Evolutionary conservation across 148 eudicot genomes (phyloP), one percentile per base, ranked within the genome.

Genomic region (Silene latifolia): DNA sequence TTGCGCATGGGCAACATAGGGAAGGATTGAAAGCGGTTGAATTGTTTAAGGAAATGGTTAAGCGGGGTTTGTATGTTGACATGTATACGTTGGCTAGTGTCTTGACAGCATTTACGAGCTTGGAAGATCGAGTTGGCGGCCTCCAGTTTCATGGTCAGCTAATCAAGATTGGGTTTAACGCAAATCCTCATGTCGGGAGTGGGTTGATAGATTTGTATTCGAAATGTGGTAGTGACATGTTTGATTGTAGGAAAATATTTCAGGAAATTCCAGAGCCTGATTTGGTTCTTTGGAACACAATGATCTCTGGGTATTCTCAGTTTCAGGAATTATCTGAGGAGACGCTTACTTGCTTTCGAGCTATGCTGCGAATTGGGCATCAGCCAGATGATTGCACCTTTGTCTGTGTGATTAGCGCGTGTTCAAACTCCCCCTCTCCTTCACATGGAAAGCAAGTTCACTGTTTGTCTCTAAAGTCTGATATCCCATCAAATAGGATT

Each of bases 41-140:
- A 21, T 80, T 91, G 85, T 91, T 85, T 77, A 83, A 71, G 61
- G 90, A 82, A 81, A 89, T 91, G 97, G 80, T 86, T 15, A 74
- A 53, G 32, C 62, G 67, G 73, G 89, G 80, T 19, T 61, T 89
- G 27, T 73, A 74, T 60, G 77, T 91, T 11, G 93, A 89, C 72
- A 88, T 91, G 87, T 89, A 86, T 78, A 91, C 93, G 24, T 74
- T 89, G 68, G 97, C 97, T 42, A 91, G 97, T 76, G 91, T 89
- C 29, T 86, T 91, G 85, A 89, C 88, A 62, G 97, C 91, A 3
- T 91, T 86, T 80, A 91, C 93, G 10, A 82, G 88, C 78, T 64
- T 86, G 76, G 81, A 70, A 68, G 93, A 91, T 84, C 78, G 85
- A 61, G 19, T 61, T 47, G 97, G 97, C 20, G 97, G 97, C 65